A percentile compares a stretch with the other conserved stretches of the same genome.
These are phyloP conservation scores for Magnolia kwangsiensis DNA, from an alignment of 164 flowering plant species.

Conservation along the genomic window DNA sequence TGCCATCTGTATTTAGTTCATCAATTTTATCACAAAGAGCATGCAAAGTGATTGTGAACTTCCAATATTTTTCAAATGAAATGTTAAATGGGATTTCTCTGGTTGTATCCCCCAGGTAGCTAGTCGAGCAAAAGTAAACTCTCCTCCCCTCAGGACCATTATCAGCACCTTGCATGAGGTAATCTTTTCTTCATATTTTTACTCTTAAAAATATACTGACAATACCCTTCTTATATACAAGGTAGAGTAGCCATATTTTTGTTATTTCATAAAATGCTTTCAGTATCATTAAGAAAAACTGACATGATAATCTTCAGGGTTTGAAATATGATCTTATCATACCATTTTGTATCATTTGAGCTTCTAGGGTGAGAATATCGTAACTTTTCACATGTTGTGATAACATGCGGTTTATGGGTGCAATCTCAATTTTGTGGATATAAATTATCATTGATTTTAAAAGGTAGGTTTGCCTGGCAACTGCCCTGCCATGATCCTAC, in stretches of 20 bases:
- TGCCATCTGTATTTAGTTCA: background rate
- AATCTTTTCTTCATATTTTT: constrained; percentile 4
- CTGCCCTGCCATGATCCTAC: too few species aligned
- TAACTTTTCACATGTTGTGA: too few species aligned
- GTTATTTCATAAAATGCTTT: too few species aligned
- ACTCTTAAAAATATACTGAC: background rate
- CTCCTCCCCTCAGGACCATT: constrained; percentile 56
- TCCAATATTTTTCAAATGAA: background rate
- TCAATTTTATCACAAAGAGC: background rate
- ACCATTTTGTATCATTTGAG: too few species aligned
- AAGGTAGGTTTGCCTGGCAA: too few species aligned
- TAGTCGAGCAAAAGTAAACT: constrained; percentile 71
- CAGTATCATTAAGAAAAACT: too few species aligned
- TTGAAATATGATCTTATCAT: too few species aligned
- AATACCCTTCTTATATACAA: background rate
- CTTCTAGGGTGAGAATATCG: too few species aligned
- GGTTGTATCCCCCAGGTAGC: constrained; percentile 45
- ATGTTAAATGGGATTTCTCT: background rate
- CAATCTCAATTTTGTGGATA: too few species aligned
- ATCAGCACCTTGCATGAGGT: constrained; percentile 59
- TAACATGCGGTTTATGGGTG: too few species aligned
- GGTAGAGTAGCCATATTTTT: background rate
- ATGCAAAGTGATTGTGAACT: background rate
- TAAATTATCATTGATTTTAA: too few species aligned
- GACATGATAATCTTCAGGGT: too few species aligned